These are phyloP conservation scores for Candida easanensis DNA, from an alignment of 805 yeast species.

Conservation along the genomic window DNA sequence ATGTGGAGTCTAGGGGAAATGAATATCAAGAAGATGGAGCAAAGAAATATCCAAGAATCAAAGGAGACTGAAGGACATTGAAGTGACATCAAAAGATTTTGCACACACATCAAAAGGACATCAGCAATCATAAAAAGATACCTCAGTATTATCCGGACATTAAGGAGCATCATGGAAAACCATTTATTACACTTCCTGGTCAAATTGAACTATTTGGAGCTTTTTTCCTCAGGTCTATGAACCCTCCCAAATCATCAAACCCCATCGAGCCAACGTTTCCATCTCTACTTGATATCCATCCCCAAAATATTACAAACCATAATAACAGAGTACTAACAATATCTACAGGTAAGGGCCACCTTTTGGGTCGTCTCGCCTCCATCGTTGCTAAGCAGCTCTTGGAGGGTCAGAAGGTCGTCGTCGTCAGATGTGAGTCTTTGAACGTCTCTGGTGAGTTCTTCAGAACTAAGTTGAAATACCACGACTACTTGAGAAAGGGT, in stretches of 20 bases:
- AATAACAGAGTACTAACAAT: conserved; percentile 21
- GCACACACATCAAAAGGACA: neutral
- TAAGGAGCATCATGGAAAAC: neutral
- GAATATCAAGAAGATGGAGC: neutral
- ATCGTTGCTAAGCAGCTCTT: conserved; percentile 97
- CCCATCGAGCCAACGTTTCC: neutral
- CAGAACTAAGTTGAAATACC: conserved; percentile 99
- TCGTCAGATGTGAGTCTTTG: conserved; percentile 96
- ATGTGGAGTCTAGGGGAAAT: conserved; percentile 34
- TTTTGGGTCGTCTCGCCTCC: conserved; percentile 99
- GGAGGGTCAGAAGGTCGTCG: conserved; percentile 96
- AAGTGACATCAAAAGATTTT: neutral
- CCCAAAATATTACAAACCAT: neutral
- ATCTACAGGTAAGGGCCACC: conserved; percentile 86
- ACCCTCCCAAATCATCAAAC: too few species aligned
- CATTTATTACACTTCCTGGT: too few species aligned
- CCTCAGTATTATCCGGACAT: too few species aligned
- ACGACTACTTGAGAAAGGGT: conserved; percentile 99
- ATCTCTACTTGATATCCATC: neutral
- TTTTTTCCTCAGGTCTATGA: too few species aligned
- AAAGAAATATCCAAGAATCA: neutral
- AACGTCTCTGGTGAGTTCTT: conserved; percentile 99
- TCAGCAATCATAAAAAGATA: neutral
- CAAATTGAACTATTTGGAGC: too few species aligned
- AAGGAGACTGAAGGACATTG: conserved; percentile 2